These are phyloP conservation scores for Panicum hallii DNA, from an alignment of 202 grass and related monocot species.

Conservation along the genomic window DNA sequence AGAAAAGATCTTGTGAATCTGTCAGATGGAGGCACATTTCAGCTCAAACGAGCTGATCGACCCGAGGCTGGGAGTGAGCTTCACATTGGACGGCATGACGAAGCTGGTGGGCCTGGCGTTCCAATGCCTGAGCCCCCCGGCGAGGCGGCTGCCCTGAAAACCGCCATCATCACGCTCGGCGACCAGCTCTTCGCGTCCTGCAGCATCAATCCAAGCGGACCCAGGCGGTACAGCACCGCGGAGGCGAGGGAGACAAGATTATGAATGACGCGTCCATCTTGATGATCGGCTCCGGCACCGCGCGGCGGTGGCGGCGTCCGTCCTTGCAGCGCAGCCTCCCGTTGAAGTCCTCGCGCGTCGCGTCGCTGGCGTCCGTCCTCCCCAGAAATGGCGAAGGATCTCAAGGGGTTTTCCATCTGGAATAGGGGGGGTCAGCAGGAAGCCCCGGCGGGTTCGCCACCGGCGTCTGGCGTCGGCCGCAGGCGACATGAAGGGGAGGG, in stretches of 20 bases:
- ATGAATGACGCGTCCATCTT: too few relatives aligned
- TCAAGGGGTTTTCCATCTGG: background rate
- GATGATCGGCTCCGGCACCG: too few relatives aligned
- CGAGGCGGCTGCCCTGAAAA: constrained; percentile 73
- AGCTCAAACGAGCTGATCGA: constrained; percentile 48
- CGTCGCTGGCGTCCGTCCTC: too few relatives aligned
- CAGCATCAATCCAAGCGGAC: background rate
- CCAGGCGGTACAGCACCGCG: background rate
- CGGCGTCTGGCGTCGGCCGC: too few relatives aligned
- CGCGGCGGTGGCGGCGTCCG: background rate
- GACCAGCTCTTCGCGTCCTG: constrained; percentile 54
- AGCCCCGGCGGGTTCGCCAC: background rate
- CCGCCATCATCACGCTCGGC: constrained; percentile 87
- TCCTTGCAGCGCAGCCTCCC: background rate
- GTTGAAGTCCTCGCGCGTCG: too few relatives aligned
- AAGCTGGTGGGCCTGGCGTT: constrained; percentile 61
- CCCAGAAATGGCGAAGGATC: background rate
- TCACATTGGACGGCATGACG: constrained; percentile 85
- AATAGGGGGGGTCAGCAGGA: background rate
- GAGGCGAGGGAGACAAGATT: background rate
- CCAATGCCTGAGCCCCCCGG: constrained; percentile 65
- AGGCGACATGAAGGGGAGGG: background rate
- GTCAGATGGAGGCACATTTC: constrained; percentile 64
- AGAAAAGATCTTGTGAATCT: background rate
- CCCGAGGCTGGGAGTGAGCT: constrained; percentile 67